These are phyloP conservation scores for Limonium bicolor DNA, from an alignment of 148 eudicot species.

Conservation along the genomic window DNA sequence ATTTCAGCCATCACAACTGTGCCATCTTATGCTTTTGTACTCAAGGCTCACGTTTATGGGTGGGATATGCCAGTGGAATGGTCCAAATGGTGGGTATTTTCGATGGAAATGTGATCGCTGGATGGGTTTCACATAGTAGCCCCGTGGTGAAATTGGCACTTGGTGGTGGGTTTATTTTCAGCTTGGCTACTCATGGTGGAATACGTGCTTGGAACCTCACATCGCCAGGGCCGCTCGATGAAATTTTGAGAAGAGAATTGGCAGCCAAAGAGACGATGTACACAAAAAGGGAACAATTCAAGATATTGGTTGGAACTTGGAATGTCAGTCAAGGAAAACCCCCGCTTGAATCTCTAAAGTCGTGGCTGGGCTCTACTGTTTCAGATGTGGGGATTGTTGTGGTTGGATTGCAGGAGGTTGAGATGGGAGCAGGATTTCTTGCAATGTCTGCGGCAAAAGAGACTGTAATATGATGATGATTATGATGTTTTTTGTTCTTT, in stretches of 20 bases:
- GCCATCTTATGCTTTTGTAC: constrained; percentile 71
- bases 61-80: constrained; percentile 82
- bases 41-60: constrained; percentile 66
- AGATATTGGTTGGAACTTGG: constrained; percentile 83
- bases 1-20: constrained; percentile 45
- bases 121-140: constrained; percentile 80
- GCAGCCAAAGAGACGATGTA: constrained; percentile 49
- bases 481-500: neutral
- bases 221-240: constrained; percentile 80
- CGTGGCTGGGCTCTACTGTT: constrained; percentile 61
- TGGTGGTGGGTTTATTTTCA: constrained; percentile 49
- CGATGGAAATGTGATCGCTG: constrained; percentile 63
- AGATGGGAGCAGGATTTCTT: constrained; percentile 98
- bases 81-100: constrained; percentile 60
- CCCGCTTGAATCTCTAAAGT: constrained; percentile 53
- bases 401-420: constrained; percentile 95
- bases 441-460: constrained; percentile 99
- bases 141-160: constrained; percentile 68
- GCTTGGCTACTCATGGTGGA: constrained; percentile 92
- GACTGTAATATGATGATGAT: constrained; percentile 28
- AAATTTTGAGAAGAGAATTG: constrained; percentile 41
- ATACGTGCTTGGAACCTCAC: constrained; percentile 86
- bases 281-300: constrained; percentile 49
- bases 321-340: constrained; percentile 95
- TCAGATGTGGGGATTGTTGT: constrained; percentile 82